Conservation (phyloP, 208 protist species). For the Kentomonas sorsogonicus region DNA sequence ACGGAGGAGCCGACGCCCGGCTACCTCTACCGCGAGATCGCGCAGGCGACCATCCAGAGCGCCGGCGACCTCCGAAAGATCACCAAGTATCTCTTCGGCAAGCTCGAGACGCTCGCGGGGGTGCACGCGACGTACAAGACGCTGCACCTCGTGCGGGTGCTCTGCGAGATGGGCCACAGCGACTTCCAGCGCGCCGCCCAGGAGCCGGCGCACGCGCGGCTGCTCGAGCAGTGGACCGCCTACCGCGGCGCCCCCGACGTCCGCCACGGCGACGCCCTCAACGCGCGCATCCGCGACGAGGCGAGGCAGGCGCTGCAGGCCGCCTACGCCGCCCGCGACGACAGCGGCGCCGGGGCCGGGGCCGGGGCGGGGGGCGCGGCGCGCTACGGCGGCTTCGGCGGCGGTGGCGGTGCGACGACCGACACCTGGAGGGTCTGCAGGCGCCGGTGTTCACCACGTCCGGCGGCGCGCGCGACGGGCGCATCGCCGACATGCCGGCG, state of each 20-base stretch:
- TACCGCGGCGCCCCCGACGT: slow-evolving; percentile 42
- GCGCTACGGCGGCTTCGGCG: background rate
- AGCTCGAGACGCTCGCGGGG: slow-evolving; percentile 22
- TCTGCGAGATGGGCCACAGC: slow-evolving; percentile 53
- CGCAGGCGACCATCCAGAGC: slow-evolving; percentile 40
- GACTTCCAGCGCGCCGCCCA: slow-evolving; percentile 15
- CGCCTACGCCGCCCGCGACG: slow-evolving; percentile 19
- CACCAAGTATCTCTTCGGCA: slow-evolving; percentile 36
- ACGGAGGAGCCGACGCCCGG: slow-evolving; percentile 43
- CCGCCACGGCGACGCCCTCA: slow-evolving; percentile 43
- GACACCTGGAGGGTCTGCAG: background rate
- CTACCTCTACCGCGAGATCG: slow-evolving; percentile 53
- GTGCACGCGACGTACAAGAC: slow-evolving; percentile 52
- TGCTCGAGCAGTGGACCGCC: slow-evolving; percentile 27
- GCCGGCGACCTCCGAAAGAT: slow-evolving; percentile 33
- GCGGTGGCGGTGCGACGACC: background rate
- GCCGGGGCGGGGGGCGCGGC: background rate
- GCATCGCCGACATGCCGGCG: slow-evolving; percentile 40
- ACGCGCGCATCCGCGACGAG: slow-evolving; percentile 54
- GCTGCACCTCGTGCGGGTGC: slow-evolving; percentile 55
- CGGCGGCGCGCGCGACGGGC: slow-evolving; percentile 1
- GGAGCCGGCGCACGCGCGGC: slow-evolving; percentile 16
- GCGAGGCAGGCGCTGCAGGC: slow-evolving; percentile 43
- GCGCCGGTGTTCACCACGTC: background rate
- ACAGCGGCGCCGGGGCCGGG: background rate